These are phyloP conservation scores for Cenchrus fungigraminus DNA, from an alignment of 176 grass and related monocot species.

Conservation along the genomic window DNA sequence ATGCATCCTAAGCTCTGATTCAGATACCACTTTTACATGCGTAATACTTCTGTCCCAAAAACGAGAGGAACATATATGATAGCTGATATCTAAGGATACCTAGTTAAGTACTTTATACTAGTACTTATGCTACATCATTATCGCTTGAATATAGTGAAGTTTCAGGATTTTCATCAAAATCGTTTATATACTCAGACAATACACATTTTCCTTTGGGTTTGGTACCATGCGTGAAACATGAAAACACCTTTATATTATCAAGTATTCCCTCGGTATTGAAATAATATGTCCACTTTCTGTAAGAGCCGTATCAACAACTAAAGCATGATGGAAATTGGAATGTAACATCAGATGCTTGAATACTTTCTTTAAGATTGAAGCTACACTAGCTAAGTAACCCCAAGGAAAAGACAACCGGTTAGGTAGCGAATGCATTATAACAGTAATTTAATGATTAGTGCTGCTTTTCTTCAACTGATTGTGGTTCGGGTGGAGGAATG, in stretches of 20 bases:
- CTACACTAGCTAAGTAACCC: slow-evolving; percentile 26
- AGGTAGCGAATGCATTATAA: slow-evolving; percentile 29
- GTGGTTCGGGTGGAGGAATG: neutral
- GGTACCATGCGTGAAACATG: neutral
- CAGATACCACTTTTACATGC: slow-evolving; percentile 33
- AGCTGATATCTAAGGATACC: neutral
- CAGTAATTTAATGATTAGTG: slow-evolving; percentile 32
- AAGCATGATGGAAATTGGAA: slow-evolving; percentile 5
- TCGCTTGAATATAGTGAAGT: neutral
- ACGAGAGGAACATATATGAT: neutral
- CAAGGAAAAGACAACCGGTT: neutral
- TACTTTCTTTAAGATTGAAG: slow-evolving; percentile 37
- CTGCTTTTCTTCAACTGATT: slow-evolving; percentile 11
- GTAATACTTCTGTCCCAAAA: slow-evolving; percentile 36
- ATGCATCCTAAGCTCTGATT: neutral
- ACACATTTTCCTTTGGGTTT: neutral
- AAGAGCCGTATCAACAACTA: slow-evolving; percentile 42
- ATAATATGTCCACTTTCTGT: no score
- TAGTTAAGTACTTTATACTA: neutral
- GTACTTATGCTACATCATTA: neutral
- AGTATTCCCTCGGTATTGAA: no score
- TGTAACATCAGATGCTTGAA: slow-evolving; percentile 33
- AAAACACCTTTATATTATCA: neutral
- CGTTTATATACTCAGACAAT: neutral
- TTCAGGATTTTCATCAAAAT: neutral